Conservation (phyloP, 352 stramenopile species). For the Pythium aquatile region DNA sequence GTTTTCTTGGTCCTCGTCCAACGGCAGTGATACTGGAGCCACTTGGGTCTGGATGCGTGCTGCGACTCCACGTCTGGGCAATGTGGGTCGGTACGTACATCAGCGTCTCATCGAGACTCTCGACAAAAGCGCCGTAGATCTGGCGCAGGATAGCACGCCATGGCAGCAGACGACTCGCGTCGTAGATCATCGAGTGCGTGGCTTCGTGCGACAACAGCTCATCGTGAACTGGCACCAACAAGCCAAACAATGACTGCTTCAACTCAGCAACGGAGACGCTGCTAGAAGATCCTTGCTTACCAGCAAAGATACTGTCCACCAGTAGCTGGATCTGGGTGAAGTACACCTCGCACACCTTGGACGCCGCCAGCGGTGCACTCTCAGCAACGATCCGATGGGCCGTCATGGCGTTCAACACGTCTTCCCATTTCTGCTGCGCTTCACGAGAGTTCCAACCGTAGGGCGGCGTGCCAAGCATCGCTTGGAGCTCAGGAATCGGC, state of each 20-base stretch:
- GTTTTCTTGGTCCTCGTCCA: constrained; percentile 12
- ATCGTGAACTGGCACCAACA: constrained; percentile 55
- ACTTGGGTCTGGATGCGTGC: not conserved
- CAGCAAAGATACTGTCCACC: constrained; percentile 52
- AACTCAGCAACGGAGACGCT: constrained; percentile 56
- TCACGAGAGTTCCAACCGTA: constrained; percentile 42
- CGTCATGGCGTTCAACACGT: constrained; percentile 17
- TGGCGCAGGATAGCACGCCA: constrained; percentile 60
- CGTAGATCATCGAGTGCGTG: constrained; percentile 5
- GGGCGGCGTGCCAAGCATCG: constrained; percentile 28
- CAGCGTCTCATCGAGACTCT: constrained; percentile 47
- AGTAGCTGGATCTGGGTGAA: constrained; percentile 55
- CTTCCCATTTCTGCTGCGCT: constrained; percentile 24
- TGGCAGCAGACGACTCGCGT: constrained; percentile 32
- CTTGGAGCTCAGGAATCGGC: constrained; percentile 47
- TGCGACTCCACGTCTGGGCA: constrained; percentile 1
- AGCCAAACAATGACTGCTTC: constrained; percentile 55
- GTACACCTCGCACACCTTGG: constrained; percentile 51
- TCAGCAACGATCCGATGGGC: constrained; percentile 14
- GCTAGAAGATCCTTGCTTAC: constrained; percentile 14
- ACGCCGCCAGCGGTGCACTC: constrained; percentile 15
- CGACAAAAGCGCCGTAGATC: constrained; percentile 61
- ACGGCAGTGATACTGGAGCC: not conserved
- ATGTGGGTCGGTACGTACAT: constrained; percentile 37
- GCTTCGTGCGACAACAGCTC: constrained; percentile 22